phyloP scores from a whole-genome alignment of 1,284 basidiomycete species.

The Rhodotorula sp. region DNA sequence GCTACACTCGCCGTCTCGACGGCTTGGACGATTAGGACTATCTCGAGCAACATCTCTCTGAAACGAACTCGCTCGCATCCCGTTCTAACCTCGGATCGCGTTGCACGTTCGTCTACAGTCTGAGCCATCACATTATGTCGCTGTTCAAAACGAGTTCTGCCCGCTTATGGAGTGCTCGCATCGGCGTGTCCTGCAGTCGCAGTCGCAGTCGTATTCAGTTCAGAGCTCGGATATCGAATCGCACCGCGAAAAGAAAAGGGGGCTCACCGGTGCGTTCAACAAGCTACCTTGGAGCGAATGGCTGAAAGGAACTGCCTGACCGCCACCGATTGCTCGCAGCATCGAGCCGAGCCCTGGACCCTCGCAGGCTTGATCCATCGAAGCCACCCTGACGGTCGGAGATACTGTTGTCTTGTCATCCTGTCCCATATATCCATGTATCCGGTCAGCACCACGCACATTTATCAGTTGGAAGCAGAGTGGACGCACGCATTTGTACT shows the following conservation, averaged over 20 bases:
- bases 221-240: too few species aligned
- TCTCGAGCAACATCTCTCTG: not conserved
- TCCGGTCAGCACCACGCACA: not conserved
- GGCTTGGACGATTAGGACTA: not conserved
- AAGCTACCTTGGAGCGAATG: too few species aligned
- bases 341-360: constrained; percentile 1
- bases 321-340: not conserved
- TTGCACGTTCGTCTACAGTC: too few species aligned
- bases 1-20: not conserved
- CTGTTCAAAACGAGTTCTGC: not conserved
- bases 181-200: not conserved
- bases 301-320: not conserved
- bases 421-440: not conserved
- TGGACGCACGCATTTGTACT: not conserved
- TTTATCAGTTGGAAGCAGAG: not conserved
- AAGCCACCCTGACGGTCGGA: not conserved
- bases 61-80: too few species aligned
- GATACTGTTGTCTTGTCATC: not conserved
- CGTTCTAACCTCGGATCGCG: too few species aligned
- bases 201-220: not conserved
- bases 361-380: not conserved
- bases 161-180: not conserved
- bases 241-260: too few species aligned
- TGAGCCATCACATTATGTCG: too few species aligned
- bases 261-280: too few species aligned